A percentile compares a stretch with the other conserved stretches of the same genome.
Evolutionary conservation across 2,329 filamentous ascomycete genomes (phyloP).

Genomic region (Periconia sp.): DNA sequence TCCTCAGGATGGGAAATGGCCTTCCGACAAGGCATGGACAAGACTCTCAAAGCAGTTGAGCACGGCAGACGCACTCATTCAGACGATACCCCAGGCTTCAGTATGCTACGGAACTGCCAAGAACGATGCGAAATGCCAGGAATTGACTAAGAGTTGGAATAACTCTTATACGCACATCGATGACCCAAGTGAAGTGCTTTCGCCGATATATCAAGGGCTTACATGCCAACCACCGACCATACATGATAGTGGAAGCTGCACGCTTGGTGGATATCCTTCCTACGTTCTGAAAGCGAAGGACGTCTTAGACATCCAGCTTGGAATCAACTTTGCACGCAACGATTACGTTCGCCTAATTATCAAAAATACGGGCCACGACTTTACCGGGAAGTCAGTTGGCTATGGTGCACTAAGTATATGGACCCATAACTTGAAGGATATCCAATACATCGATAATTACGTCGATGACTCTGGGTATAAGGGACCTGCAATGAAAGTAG

Average conservation of each 20-base stretch:
- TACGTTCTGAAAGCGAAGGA: slow-evolving; percentile 31
- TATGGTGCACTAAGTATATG: slow-evolving; percentile 32
- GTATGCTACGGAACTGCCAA: slow-evolving; percentile 26
- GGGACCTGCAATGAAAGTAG: slow-evolving; percentile 33
- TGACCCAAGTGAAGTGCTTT: slow-evolving; percentile 33
- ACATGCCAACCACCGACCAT: slow-evolving; percentile 32
- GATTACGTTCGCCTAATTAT: slow-evolving; percentile 33
- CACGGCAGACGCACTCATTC: slow-evolving; percentile 24
- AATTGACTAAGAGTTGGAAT: slow-evolving; percentile 24
- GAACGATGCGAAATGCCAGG: slow-evolving; percentile 27
- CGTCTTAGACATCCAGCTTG: slow-evolving; percentile 32
- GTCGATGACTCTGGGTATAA: slow-evolving; percentile 30
- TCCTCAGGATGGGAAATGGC: slow-evolving; percentile 30
- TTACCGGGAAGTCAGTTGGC: slow-evolving; percentile 31
- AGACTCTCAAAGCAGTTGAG: slow-evolving; percentile 29
- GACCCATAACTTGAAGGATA: slow-evolving; percentile 38
- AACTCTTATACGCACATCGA: slow-evolving; percentile 28
- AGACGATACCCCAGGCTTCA: slow-evolving; percentile 26
- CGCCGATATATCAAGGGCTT: slow-evolving; percentile 34
- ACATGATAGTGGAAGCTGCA: slow-evolving; percentile 27
- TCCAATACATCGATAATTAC: slow-evolving; percentile 29
- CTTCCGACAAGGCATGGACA: slow-evolving; percentile 28
- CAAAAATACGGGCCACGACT: slow-evolving; percentile 43
- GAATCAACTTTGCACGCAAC: slow-evolving; percentile 35
- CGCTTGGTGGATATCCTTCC: slow-evolving; percentile 32